Conservation (phyloP, 1,284 basidiomycete genomes). For the Austroboletus sp. region DNA sequence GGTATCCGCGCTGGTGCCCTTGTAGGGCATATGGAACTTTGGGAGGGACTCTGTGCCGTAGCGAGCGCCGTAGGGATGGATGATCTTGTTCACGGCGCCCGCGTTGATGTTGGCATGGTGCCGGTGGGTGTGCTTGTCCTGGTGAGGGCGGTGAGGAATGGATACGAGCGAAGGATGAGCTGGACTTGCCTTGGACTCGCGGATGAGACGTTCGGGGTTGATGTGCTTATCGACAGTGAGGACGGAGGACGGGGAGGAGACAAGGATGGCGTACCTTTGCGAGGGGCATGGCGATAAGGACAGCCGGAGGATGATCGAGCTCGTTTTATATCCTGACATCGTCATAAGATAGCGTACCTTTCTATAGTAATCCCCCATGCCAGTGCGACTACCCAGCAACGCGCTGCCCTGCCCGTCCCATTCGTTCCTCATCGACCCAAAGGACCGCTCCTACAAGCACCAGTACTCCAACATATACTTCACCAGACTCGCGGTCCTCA, state of each 20-base stretch:
- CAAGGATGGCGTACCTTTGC: conserved; percentile 37
- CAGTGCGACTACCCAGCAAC: conserved; percentile 23
- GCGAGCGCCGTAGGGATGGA: conserved; percentile 55
- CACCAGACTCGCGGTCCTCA: conserved; percentile 61
- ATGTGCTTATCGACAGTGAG: conserved; percentile 46
- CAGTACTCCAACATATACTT: conserved; percentile 95
- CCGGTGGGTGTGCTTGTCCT: conserved; percentile 46
- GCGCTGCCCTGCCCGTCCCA: conserved; percentile 40
- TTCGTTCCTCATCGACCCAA: conserved; percentile 51
- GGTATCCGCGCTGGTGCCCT: conserved; percentile 51
- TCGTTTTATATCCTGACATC: background rate
- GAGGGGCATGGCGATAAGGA: conserved; percentile 36
- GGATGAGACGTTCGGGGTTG: conserved; percentile 56
- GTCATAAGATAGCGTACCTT: background rate
- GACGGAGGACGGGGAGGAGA: background rate
- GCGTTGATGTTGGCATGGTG: conserved; percentile 38
- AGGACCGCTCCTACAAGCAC: conserved; percentile 67
- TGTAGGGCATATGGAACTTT: conserved; percentile 60
- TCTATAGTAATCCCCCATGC: background rate
- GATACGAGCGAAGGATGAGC: background rate
- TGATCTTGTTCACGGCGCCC: conserved; percentile 29
- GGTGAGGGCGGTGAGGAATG: background rate
- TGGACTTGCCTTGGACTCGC: conserved; percentile 43
- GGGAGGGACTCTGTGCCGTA: conserved; percentile 61
- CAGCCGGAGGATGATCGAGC: background rate